Base-by-base conservation (phyloP, 805 yeast genomes). In the Candida ulmi region DNA sequence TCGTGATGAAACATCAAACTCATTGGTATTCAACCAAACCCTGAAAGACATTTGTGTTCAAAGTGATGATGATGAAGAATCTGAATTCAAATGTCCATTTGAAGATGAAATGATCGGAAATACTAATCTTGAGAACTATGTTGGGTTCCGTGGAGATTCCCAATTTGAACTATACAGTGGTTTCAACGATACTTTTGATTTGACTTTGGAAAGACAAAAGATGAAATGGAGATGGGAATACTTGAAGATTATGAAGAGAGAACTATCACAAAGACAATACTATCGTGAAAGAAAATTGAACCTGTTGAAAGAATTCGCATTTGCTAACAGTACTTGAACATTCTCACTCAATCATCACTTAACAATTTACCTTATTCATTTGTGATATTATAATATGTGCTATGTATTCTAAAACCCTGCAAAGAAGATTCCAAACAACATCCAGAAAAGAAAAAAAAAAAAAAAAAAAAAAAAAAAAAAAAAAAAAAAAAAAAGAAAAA, bases 161-260 rank as follows among this genome's bases (percentile, higher is more conserved):
- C n/a, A 11, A 26, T 26, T 26, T 26, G 28, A 26, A 11, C 28
- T 11, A 11, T 26, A 9, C 11, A 26, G 18, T 28, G 5, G 9
- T 9, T 11, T 16, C n/a, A 28, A 16, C n/a, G n/a, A n/a, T n/a
- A n/a, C n/a, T n/a, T 12, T 8, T 12, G 29, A 26, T 12, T 13
- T 5, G 5, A 8, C 29, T 5, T 19, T 31, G 17, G 34, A 18
- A 6, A 31, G 7, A 8, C 17, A 31, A 4, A 31, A 21, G 13
- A 31, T 19, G 24, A 31, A 17, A 18, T 31, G 34, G 34, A 31
- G n/a, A 31, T 31, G 34, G 34, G 34, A 31, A 21, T 31, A 31
- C 19, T 21, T 31, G 24, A 13, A 30, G 15, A 11, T 30, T 5
- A 31, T 31, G 26, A 31, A n/a, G 17, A 9, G 17, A 17, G 34